Conservation (phyloP, 2,329 filamentous ascomycete genomes). For the Aspergillus cejpii region DNA sequence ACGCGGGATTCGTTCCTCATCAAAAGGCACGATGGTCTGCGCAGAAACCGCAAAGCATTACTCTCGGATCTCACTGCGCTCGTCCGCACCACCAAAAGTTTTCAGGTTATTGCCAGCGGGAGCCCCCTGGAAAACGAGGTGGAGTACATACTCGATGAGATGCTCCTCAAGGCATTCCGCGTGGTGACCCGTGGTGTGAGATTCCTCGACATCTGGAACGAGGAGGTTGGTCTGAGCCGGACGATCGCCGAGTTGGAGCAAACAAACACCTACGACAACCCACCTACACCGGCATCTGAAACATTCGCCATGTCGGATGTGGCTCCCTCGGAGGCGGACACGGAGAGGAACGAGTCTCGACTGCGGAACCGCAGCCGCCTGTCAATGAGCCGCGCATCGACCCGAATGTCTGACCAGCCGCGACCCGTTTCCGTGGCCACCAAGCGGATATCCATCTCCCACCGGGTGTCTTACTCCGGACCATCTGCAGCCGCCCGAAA, state of each 20-base stretch:
- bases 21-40: conserved; percentile 65
- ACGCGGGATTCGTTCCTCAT: conserved; percentile 73
- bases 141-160: conserved; percentile 69
- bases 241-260: conserved; percentile 37
- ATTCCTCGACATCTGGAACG: conserved; percentile 80
- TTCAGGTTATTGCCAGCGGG: conserved; percentile 66
- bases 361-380: conserved; percentile 30
- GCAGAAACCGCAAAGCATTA: conserved; percentile 76
- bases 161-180: conserved; percentile 88
- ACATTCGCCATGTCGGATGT: conserved; percentile 26
- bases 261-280: conserved; percentile 26
- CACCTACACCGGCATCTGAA: conserved; percentile 37
- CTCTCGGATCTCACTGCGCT: conserved; percentile 83
- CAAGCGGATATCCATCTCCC: conserved; percentile 53
- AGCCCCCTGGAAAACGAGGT: conserved; percentile 36
- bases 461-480: conserved; percentile 70
- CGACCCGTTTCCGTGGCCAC: conserved; percentile 33
- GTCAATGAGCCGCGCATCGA: conserved; percentile 24
- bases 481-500: conserved; percentile 57
- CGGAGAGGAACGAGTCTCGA: conserved; percentile 30
- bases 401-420: conserved; percentile 22
- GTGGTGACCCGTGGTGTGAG: conserved; percentile 86
- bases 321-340: conserved; percentile 20
- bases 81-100: conserved; percentile 77
- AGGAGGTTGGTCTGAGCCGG: conserved; percentile 43